phyloP scores from a whole-genome alignment of 441 rosid species.

The Croton setiger region DNA sequence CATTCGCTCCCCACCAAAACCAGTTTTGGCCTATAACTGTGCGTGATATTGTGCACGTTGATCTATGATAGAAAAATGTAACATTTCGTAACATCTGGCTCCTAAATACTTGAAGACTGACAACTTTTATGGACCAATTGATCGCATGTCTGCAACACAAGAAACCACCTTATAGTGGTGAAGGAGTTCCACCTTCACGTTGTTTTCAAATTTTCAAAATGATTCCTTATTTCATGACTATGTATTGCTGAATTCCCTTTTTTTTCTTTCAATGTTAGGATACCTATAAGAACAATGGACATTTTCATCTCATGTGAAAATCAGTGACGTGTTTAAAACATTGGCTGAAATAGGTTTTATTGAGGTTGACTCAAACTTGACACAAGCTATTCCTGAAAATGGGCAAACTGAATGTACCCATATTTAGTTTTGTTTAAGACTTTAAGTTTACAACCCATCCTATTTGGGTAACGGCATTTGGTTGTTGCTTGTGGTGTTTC shows the following conservation, averaged over 20 bases:
- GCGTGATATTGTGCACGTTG: too few relatives aligned
- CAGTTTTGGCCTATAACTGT: too few relatives aligned
- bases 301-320: not conserved
- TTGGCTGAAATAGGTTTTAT: not conserved
- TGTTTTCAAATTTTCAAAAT: not conserved
- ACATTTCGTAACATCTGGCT: too few relatives aligned
- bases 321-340: not conserved
- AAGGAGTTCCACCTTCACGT: not conserved
- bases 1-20: too few relatives aligned
- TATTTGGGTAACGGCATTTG: too few relatives aligned
- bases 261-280: not conserved
- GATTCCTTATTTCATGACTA: not conserved
- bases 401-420: not conserved
- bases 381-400: not conserved
- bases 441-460: not conserved
- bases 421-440: not conserved
- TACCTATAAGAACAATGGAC: not conserved
- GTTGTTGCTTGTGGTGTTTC: not conserved
- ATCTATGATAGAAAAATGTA: too few relatives aligned
- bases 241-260: not conserved
- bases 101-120: too few relatives aligned
- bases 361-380: conserved; percentile 2
- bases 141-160: too few relatives aligned
- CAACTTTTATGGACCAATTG: too few relatives aligned
- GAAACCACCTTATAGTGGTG: too few relatives aligned